These are phyloP conservation scores for Microdochium trichocladiopsis DNA, from an alignment of 2,329 filamentous ascomycete species.

Conservation along the genomic window DNA sequence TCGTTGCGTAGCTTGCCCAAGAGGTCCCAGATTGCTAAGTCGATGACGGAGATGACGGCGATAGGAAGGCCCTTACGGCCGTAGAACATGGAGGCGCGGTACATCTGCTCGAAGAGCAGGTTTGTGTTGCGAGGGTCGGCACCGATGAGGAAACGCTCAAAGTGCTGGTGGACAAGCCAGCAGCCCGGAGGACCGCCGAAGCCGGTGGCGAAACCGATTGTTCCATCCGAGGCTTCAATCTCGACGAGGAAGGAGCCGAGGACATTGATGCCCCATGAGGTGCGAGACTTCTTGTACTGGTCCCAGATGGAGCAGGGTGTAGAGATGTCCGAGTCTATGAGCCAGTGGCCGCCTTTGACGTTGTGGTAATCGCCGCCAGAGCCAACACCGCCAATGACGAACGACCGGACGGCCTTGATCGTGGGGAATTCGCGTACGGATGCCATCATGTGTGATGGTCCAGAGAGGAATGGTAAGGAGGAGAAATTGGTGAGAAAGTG, in stretches of 20 bases:
- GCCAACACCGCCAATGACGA: conserved; percentile 58
- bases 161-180: conserved; percentile 91
- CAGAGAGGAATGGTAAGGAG: not conserved
- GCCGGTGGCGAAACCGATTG: conserved; percentile 88
- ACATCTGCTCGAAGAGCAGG: conserved; percentile 93
- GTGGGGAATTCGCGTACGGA: conserved; percentile 57
- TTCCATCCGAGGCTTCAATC: conserved; percentile 81
- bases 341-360: conserved; percentile 67
- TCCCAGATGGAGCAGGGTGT: conserved; percentile 90
- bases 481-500: not conserved
- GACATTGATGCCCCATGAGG: conserved; percentile 93
- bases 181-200: conserved; percentile 91
- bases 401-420: conserved; percentile 70
- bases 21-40: conserved; percentile 88
- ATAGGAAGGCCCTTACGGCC: conserved; percentile 86
- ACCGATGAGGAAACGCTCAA: conserved; percentile 84
- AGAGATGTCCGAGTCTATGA: conserved; percentile 86
- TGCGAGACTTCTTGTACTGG: conserved; percentile 78
- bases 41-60: conserved; percentile 90
- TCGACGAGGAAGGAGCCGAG: conserved; percentile 88
- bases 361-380: conserved; percentile 81
- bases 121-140: conserved; percentile 88
- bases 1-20: conserved; percentile 86
- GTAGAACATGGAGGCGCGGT: conserved; percentile 93
- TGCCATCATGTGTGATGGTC: conserved; percentile 28